Base-by-base conservation (phyloP, 495 filamentous ascomycete species). In the Endocarpon pusillum region DNA sequence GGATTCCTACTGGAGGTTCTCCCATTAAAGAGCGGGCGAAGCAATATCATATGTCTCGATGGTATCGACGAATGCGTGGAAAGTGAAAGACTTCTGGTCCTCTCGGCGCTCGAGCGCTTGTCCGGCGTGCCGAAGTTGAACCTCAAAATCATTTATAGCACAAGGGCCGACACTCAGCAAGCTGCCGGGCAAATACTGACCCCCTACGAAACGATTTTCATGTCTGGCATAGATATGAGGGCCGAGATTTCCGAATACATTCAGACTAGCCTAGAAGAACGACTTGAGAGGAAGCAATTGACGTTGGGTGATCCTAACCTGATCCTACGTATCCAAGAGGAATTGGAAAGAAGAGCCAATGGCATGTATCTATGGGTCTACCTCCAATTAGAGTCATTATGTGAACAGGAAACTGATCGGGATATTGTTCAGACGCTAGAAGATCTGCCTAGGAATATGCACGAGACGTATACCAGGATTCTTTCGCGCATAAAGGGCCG, bases 211-310 rank as follows among this genome's bases (percentile, higher is more conserved):
- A 22, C 38, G 6, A 29, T 44, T 17, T 35, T 42, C 15, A 53
- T 61, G 14, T n/a, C n/a, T n/a, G n/a, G n/a, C n/a, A 55, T 51
- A 25, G 52, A 54, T 5, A 39, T 54, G 12, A 59, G 55, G 36
- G 44, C 56, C 10, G 56, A 62, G 25, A 61, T 62, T 36, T 43
- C 43, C 33, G 35, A 25, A 21, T 62, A 51, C 36, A 55, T 62
- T 34, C 33, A 45, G 15, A 38, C 42, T n/a, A 51, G 58, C 33
- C 37, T 64, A 25, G 52, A 48, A 27, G 25, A 31, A 15, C 37
- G 46, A 28, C 26, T 61, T 17, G 38, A 49, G 33, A 45, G 45
- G 12, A 39, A 42, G 38, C 42, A 44, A 30, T 38, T 64, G 23
- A 34, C 32, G n/a, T 35, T 62, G 27, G 48, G 49, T 23, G 42